Evolutionary conservation across 2,329 filamentous ascomycete genomes (phyloP).

Genomic region (Diaporthe citri): DNA sequence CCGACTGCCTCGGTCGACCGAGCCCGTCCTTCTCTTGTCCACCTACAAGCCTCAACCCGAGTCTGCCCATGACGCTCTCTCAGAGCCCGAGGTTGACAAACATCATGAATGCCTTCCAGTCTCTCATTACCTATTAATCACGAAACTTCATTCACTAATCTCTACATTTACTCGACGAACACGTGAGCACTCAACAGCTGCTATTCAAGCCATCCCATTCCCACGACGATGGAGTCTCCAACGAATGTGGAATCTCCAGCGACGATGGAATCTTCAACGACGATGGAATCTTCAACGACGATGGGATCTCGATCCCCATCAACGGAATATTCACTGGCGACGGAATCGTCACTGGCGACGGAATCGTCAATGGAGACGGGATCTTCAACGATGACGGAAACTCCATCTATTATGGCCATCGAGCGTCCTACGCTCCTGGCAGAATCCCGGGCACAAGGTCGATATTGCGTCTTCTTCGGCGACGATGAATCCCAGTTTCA

Average conservation of each 20-base stretch:
- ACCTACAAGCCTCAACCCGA: neutral
- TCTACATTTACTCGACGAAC: neutral
- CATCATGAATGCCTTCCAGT: neutral
- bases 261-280: no score
- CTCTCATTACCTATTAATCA: neutral
- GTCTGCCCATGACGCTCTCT: neutral
- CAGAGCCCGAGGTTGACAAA: neutral
- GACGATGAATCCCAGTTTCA: slow-evolving; percentile 19
- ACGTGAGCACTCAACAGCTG: neutral
- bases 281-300: no score
- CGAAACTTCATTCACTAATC: neutral
- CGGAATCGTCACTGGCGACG: no score
- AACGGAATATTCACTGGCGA: no score
- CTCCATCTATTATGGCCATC: no score
- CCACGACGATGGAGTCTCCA: neutral
- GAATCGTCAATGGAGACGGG: no score
- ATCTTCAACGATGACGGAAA: neutral
- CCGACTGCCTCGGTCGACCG: neutral
- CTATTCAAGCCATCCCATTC: neutral
- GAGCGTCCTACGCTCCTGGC: neutral
- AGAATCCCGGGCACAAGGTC: neutral
- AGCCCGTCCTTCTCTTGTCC: neutral
- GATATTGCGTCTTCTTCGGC: neutral
- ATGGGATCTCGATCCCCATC: no score
- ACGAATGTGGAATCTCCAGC: no score